Percentiles rank a stretch among this genome's conserved stretches.
Conservation (phyloP, 1,284 basidiomycete species). For the Singerocomus inundabilis region DNA sequence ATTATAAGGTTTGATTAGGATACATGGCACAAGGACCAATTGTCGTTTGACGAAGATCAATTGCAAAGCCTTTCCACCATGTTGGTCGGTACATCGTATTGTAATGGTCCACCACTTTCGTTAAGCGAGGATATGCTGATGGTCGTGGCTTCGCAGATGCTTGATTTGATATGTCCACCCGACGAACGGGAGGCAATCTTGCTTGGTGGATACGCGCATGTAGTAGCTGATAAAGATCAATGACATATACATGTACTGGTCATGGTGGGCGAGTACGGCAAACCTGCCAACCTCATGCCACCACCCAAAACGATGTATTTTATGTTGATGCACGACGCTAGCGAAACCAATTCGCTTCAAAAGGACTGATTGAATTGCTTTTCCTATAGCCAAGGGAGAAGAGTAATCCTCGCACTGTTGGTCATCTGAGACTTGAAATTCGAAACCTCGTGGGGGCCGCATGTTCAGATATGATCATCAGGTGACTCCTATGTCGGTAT, state of each 20-base stretch:
- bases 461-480: slow-evolving; percentile 28
- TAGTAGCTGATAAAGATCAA: not conserved
- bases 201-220: not conserved
- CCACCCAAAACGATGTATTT: not conserved
- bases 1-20: slow-evolving; percentile 48
- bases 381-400: slow-evolving; percentile 7
- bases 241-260: slow-evolving; percentile 4
- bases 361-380: slow-evolving; percentile 17
- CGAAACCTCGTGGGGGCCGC: slow-evolving; percentile 29
- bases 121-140: slow-evolving; percentile 10
- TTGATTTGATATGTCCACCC: slow-evolving; percentile 13
- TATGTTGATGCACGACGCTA: not conserved
- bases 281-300: not conserved
- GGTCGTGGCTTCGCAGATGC: slow-evolving; percentile 21
- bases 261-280: not conserved
- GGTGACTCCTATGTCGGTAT: slow-evolving; percentile 13
- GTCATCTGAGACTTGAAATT: slow-evolving; percentile 20
- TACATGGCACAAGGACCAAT: slow-evolving; percentile 91
- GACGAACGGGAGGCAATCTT: not conserved
- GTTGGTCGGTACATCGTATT: slow-evolving; percentile 89
- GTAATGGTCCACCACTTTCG: slow-evolving; percentile 43
- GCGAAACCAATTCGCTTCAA: slow-evolving; percentile 5
- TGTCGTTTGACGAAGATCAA: slow-evolving; percentile 89
- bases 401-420: slow-evolving; percentile 12
- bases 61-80: slow-evolving; percentile 84